A percentile compares a stretch with the other conserved stretches of the same genome.
phyloP scores from a whole-genome alignment of 805 yeast genomes.

The Kazachstania taianensis region DNA sequence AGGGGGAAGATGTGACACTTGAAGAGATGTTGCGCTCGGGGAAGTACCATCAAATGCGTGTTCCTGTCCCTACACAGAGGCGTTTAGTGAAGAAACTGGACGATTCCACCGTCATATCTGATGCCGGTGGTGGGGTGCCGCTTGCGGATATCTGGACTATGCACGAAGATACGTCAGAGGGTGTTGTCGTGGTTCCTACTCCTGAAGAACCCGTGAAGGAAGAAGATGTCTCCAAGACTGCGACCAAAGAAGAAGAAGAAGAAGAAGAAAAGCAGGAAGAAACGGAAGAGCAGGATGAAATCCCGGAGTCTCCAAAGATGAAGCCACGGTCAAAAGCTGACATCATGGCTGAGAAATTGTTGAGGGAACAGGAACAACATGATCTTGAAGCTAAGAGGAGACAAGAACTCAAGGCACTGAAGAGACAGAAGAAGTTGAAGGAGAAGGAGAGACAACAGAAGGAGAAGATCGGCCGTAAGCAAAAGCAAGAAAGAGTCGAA shows the following conservation, averaged over 20 bases:
- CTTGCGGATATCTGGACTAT: conserved; percentile 3
- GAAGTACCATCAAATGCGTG: conserved; percentile 19
- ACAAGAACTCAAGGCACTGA: conserved; percentile 4
- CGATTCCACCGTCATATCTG: conserved; percentile 1
- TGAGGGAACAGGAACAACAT: conserved; percentile 11
- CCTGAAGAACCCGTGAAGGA: neutral
- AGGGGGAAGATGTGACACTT: conserved; percentile 18
- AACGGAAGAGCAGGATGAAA: neutral
- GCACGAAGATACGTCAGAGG: conserved; percentile 2
- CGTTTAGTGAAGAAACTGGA: conserved; percentile 9
- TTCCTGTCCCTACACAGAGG: conserved; percentile 21
- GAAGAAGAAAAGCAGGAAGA: neutral
- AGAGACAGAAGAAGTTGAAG: conserved; percentile 11
- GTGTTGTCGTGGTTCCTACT: neutral
- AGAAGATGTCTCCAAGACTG: neutral
- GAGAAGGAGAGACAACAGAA: too few relatives aligned
- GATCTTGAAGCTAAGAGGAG: conserved; percentile 6
- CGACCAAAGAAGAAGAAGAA: neutral
- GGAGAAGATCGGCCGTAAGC: conserved; percentile 3
- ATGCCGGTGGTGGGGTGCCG: too few relatives aligned
- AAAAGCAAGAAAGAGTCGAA: conserved; percentile 2
- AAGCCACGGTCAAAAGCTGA: too few relatives aligned
- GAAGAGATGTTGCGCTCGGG: conserved; percentile 19
- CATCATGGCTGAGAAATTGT: conserved; percentile 15
- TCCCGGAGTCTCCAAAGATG: conserved; percentile 7